A percentile compares a stretch with the other conserved stretches of the same genome.
These are phyloP conservation scores for Pholiota molesta DNA, from an alignment of 768 basidiomycete species.

Conservation along the genomic window DNA sequence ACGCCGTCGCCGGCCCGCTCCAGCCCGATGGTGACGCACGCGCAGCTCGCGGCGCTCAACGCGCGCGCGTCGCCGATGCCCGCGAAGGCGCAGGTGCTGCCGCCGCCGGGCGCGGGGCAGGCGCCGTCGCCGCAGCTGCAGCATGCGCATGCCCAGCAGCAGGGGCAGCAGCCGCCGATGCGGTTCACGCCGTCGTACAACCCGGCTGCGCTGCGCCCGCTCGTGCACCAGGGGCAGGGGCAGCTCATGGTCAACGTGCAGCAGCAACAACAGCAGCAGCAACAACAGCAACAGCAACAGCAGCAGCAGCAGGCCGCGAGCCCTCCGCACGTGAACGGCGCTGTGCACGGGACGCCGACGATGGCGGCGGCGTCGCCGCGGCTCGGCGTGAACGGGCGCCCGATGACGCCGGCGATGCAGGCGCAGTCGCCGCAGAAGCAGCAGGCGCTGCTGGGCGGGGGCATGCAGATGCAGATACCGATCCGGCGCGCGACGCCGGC, in stretches of 20 bases:
- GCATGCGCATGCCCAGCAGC: slow-evolving; percentile 19
- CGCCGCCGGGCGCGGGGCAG: slow-evolving; percentile 19
- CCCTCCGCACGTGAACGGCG: slow-evolving; percentile 2
- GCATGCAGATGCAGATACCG: slow-evolving; percentile 11
- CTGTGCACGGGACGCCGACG: slow-evolving; percentile 15
- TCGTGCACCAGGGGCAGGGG: slow-evolving; percentile 20
- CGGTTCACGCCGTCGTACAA: slow-evolving; percentile 35
- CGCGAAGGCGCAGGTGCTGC: slow-evolving; percentile 28
- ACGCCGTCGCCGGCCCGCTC: slow-evolving; percentile 31
- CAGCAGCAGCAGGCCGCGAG: slow-evolving; percentile 4
- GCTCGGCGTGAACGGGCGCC: slow-evolving; percentile 10
- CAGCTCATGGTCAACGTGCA: neutral
- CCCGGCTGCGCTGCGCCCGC: slow-evolving; percentile 35
- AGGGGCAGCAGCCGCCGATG: slow-evolving; percentile 14
- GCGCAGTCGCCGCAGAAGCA: slow-evolving; percentile 6
- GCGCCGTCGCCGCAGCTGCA: slow-evolving; percentile 24
- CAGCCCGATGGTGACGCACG: slow-evolving; percentile 40
- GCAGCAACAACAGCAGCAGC: neutral
- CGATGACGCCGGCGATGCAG: slow-evolving; percentile 18
- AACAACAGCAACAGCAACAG: neutral
- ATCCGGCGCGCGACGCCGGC: slow-evolving; percentile 10
- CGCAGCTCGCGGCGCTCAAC: slow-evolving; percentile 27
- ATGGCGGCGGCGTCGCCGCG: slow-evolving; percentile 24
- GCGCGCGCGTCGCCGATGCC: slow-evolving; percentile 25
- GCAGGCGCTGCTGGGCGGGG: slow-evolving; percentile 4